Evolutionary conservation across 805 yeast genomes (phyloP).

Genomic region (Wickerhamomyces sydowiorum): DNA sequence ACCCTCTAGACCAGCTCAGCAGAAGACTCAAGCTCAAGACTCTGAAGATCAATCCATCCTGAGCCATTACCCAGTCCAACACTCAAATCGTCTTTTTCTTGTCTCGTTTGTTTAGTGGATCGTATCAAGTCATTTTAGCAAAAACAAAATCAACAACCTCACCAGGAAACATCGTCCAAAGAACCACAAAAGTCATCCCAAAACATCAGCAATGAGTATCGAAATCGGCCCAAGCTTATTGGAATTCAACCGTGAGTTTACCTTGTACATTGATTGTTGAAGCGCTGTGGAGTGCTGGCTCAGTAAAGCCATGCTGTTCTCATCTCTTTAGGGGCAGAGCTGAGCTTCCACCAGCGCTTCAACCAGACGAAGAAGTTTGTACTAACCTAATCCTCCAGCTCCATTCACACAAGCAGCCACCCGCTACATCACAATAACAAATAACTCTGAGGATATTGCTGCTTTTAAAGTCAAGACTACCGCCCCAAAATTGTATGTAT

Average conservation of each 20-base stretch:
- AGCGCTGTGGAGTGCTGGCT: too few relatives aligned
- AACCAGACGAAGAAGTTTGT: too few relatives aligned
- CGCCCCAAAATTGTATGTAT: conserved; percentile 74
- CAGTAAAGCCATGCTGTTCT: too few relatives aligned
- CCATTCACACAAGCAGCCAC: conserved; percentile 73
- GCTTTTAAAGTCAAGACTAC: conserved; percentile 98
- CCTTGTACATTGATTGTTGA: not conserved
- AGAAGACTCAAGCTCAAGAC: too few relatives aligned
- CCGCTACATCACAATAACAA: conserved; percentile 43
- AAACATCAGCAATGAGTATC: conserved; percentile 29
- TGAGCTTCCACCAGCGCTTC: too few relatives aligned
- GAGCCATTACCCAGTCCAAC: not conserved
- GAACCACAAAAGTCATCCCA: not conserved
- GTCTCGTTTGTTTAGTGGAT: too few relatives aligned
- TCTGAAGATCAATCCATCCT: too few relatives aligned
- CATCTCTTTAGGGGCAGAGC: not conserved
- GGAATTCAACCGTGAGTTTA: conserved; percentile 71
- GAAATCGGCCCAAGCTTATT: conserved; percentile 67
- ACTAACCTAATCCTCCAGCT: conserved; percentile 34
- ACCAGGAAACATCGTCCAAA: not conserved
- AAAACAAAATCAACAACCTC: not conserved
- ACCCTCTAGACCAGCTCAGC: too few relatives aligned
- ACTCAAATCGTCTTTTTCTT: too few relatives aligned
- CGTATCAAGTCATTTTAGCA: not conserved
- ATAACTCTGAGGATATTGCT: conserved; percentile 52